Conservation (phyloP, 2,329 filamentous ascomycete genomes). For the Alternaria angustiovoidea region DNA sequence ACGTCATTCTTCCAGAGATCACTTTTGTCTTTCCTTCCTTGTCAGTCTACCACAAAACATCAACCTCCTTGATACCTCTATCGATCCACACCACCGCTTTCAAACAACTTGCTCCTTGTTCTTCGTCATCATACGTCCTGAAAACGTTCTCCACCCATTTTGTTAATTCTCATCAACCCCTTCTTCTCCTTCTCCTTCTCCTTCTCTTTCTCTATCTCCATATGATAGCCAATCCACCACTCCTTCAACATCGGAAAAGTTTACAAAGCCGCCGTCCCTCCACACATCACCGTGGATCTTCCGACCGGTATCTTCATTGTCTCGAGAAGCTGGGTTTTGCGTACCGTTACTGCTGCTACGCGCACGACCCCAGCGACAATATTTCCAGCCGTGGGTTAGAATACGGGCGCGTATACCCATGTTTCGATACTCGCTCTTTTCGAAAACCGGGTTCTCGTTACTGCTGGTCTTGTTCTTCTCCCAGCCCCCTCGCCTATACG, state of each 20-base stretch:
- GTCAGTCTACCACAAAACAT: too few species aligned
- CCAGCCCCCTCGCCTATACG: constrained; percentile 41
- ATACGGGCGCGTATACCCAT: constrained; percentile 23
- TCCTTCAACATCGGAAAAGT: constrained; percentile 33
- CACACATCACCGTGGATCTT: constrained; percentile 32
- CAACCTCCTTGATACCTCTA: too few species aligned
- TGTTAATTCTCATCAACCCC: background rate
- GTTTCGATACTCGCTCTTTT: background rate
- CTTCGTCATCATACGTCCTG: background rate
- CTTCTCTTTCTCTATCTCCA: too few species aligned
- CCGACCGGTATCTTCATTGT: constrained; percentile 9
- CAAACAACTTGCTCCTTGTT: too few species aligned
- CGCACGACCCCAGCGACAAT: constrained; percentile 35
- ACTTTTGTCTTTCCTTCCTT: background rate
- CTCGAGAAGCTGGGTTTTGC: background rate
- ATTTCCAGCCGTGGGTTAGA: constrained; percentile 36
- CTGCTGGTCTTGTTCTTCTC: constrained; percentile 11
- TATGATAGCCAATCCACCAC: constrained; percentile 19
- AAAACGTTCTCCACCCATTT: constrained; percentile 2
- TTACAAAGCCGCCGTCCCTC: constrained; percentile 33
- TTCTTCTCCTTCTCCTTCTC: constrained; percentile 1
- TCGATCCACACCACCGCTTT: too few species aligned
- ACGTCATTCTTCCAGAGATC: too few species aligned
- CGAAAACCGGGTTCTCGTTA: background rate
- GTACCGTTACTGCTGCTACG: constrained; percentile 14